These are phyloP conservation scores for Solanum hybrid DNA, from an alignment of 305 asterid species.

Conservation along the genomic window DNA sequence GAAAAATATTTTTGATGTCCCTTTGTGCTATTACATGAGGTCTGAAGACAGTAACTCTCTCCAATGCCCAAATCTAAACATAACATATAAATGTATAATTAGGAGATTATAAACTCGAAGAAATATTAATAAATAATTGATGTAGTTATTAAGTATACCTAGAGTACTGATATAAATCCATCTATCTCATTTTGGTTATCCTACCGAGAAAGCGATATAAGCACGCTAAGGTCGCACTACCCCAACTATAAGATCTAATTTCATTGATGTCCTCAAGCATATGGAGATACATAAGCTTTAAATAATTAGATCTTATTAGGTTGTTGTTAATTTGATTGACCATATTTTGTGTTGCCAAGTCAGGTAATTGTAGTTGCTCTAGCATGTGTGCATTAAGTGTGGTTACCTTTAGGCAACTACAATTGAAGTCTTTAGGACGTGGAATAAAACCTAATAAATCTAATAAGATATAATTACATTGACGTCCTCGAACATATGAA, in stretches of 20 bases:
- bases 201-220: not conserved
- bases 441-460: not conserved
- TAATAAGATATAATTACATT: too few species aligned
- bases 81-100: not conserved
- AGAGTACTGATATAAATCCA: not conserved
- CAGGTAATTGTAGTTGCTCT: not conserved
- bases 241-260: not conserved
- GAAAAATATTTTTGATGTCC: not conserved
- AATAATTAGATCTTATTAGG: too few species aligned
- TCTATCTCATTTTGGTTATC: not conserved
- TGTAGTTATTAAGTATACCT: not conserved
- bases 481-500: too few species aligned
- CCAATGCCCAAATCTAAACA: not conserved
- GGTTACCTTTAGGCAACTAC: not conserved
- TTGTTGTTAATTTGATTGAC: not conserved
- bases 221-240: not conserved
- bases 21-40: not conserved
- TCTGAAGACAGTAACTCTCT: not conserved
- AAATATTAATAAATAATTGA: not conserved
- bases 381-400: not conserved
- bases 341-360: not conserved
- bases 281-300: not conserved
- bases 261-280: not conserved
- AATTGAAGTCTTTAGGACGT: not conserved
- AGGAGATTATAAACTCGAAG: not conserved